phyloP scores from a whole-genome alignment of 495 filamentous ascomycete species.

The Penicillium cosmopolitanum region DNA sequence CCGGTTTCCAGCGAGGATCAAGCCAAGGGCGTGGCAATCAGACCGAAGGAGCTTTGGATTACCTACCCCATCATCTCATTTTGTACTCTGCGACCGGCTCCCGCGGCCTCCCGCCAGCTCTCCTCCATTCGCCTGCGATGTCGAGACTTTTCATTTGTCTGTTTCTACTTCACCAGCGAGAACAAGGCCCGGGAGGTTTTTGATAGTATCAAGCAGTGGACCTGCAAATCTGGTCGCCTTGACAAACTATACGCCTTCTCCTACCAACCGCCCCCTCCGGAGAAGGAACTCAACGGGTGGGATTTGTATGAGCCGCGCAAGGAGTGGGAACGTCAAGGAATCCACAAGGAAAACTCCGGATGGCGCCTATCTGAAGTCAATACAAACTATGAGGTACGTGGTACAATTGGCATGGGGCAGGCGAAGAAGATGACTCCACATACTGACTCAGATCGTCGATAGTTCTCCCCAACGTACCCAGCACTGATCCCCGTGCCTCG shows the following conservation, averaged over 20 bases:
- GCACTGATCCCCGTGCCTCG: conserved; percentile 76
- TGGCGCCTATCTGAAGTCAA: conserved; percentile 96
- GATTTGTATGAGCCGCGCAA: conserved; percentile 80
- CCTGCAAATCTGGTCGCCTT: conserved; percentile 79
- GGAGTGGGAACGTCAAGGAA: conserved; percentile 81
- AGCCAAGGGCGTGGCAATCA: conserved; percentile 36
- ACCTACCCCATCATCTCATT: conserved; percentile 88
- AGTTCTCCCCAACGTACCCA: conserved; percentile 97
- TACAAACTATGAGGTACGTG: conserved; percentile 68
- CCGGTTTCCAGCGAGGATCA: conserved; percentile 38
- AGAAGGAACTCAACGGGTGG: conserved; percentile 82
- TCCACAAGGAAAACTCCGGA: conserved; percentile 74
- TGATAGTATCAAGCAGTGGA: conserved; percentile 81
- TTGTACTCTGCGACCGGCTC: conserved; percentile 71
- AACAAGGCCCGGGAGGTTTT: conserved; percentile 80
- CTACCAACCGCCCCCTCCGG: conserved; percentile 73
- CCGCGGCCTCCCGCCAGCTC: conserved; percentile 68
- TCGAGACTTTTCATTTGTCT: conserved; percentile 90
- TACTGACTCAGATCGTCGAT: conserved; percentile 31
- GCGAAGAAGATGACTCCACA: background rate
- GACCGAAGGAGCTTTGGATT: conserved; percentile 83
- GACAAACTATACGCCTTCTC: conserved; percentile 92
- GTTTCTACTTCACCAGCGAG: conserved; percentile 83
- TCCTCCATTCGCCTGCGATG: conserved; percentile 88
- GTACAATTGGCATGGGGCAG: background rate